These are phyloP conservation scores for Pseudogymnoascus sp. DNA, from an alignment of 2,329 filamentous ascomycete species.

Conservation along the genomic window DNA sequence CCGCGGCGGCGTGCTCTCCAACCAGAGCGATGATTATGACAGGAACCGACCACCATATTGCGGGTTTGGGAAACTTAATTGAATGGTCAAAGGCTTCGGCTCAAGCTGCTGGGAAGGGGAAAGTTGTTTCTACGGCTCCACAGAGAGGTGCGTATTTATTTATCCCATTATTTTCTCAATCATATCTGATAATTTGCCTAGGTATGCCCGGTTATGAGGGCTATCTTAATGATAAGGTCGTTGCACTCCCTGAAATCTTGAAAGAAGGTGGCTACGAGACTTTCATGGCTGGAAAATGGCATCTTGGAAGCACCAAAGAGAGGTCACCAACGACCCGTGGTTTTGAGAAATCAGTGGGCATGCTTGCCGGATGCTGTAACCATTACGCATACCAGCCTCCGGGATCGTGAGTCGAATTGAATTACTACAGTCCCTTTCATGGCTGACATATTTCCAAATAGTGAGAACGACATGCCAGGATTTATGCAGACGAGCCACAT, in stretches of 20 bases:
- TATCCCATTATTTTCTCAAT: conserved; percentile 14
- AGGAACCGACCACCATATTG: conserved; percentile 47
- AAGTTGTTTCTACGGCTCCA: conserved; percentile 11
- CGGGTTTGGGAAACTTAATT: conserved; percentile 34
- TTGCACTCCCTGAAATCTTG: conserved; percentile 43
- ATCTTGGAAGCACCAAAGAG: conserved; percentile 44
- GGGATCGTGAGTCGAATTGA: background rate
- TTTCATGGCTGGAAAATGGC: conserved; percentile 49
- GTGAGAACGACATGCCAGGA: conserved; percentile 21
- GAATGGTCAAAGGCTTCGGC: conserved; percentile 38
- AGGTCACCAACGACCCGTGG: conserved; percentile 42
- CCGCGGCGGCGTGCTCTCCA: conserved; percentile 53
- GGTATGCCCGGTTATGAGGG: conserved; percentile 51
- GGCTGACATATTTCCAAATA: background rate
- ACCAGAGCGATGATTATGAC: conserved; percentile 55
- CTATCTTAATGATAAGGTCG: conserved; percentile 47
- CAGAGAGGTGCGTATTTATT: background rate
- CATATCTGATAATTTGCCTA: conserved; percentile 34
- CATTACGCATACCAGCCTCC: conserved; percentile 32
- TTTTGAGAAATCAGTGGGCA: conserved; percentile 46
- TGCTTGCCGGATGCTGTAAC: conserved; percentile 46
- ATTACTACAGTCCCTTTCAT: background rate
- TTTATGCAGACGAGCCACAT: conserved; percentile 35
- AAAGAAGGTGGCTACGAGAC: conserved; percentile 46
- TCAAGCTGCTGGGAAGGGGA: conserved; percentile 11